These are phyloP conservation scores for Vitis amurensis DNA, from an alignment of 164 flowering plant species.

Conservation along the genomic window DNA sequence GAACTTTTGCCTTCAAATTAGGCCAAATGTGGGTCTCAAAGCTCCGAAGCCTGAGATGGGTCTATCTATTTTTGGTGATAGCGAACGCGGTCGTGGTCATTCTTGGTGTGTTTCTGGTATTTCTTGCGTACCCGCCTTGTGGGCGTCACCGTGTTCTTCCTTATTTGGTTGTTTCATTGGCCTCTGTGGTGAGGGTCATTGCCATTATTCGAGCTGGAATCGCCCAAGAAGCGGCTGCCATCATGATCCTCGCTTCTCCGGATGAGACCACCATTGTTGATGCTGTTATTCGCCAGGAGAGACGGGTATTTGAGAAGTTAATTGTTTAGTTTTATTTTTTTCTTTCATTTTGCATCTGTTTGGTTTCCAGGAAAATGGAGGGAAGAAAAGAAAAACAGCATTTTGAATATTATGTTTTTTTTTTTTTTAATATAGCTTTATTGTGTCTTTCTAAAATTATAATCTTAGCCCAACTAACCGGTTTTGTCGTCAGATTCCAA, in stretches of 20 bases:
- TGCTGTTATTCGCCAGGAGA: constrained; percentile 47
- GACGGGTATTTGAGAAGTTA: constrained; percentile 44
- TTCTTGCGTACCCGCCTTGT: constrained; percentile 24
- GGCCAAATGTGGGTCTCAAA: constrained; percentile 22
- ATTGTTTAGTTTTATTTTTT: not conserved
- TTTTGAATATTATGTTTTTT: too few relatives aligned
- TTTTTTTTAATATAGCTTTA: not conserved
- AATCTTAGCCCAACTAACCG: too few relatives aligned
- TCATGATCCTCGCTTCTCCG: constrained; percentile 35
- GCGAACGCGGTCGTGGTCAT: constrained; percentile 36
- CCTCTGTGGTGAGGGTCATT: constrained; percentile 34
- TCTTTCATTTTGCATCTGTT: not conserved
- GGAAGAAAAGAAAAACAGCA: too few relatives aligned
- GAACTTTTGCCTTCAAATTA: too few relatives aligned
- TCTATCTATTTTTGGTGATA: constrained; percentile 32
- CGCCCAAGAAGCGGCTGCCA: constrained; percentile 64
- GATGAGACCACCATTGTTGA: constrained; percentile 30
- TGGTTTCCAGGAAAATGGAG: not conserved
- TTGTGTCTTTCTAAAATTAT: not conserved
- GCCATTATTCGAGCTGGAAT: constrained; percentile 50
- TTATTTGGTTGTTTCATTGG: constrained; percentile 23
- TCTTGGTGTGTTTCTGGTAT: constrained; percentile 29
- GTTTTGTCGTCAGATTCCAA: too few relatives aligned
- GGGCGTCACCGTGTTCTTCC: constrained; percentile 21
- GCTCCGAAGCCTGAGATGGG: constrained; percentile 37